These are phyloP conservation scores for Teunomyces aglyptinius DNA, from an alignment of 805 yeast genomes.

Conservation along the genomic window DNA sequence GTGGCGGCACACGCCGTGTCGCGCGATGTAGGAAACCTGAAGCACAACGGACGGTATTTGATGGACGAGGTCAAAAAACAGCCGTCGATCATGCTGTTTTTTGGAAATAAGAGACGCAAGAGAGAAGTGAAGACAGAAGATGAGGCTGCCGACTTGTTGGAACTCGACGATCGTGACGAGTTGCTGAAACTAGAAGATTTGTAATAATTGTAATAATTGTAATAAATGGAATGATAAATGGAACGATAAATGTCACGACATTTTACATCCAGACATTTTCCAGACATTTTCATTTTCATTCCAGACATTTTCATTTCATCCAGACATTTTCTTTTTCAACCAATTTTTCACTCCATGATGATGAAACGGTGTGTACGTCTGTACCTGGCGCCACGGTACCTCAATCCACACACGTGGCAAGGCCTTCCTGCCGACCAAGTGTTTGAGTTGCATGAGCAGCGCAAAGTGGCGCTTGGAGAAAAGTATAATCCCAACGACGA, in stretches of 20 bases:
- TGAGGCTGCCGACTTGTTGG: too few species aligned
- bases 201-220: too few species aligned
- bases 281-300: not conserved
- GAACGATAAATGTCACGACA: too few species aligned
- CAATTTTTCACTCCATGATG: too few species aligned
- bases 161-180: conserved; percentile 2
- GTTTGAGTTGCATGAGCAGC: conserved; percentile 56
- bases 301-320: not conserved
- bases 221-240: too few species aligned
- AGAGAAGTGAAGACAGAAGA: too few species aligned
- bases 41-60: conserved; percentile 45
- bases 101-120: conserved; percentile 10
- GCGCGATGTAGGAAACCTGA: conserved; percentile 61
- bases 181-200: not conserved
- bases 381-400: conserved; percentile 23
- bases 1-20: conserved; percentile 57
- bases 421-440: conserved; percentile 65
- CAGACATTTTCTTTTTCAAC: not conserved
- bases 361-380: not conserved
- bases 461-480: conserved; percentile 55
- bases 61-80: conserved; percentile 26
- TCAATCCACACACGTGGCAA: conserved; percentile 69
- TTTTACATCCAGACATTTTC: too few species aligned
- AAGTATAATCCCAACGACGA: conserved; percentile 61
- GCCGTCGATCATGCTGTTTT: conserved; percentile 27